phyloP scores from a whole-genome alignment of 2,329 filamentous ascomycete genomes.

The Paraphaeosphaeria sporulosa region DNA sequence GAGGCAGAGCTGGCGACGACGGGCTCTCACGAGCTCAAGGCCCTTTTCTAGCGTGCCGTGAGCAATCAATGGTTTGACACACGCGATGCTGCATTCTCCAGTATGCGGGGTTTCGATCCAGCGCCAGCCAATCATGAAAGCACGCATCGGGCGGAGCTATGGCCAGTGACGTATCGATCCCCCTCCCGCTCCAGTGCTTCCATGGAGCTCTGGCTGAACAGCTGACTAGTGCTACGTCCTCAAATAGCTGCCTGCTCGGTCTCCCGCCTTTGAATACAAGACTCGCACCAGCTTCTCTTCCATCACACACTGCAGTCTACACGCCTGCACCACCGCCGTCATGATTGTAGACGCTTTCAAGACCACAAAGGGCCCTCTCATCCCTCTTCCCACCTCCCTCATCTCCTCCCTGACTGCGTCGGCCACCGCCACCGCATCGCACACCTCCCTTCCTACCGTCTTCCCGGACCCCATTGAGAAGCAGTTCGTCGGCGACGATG shows the following conservation, averaged over 20 bases:
- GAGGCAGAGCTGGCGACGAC: not conserved
- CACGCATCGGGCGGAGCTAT: constrained; percentile 15
- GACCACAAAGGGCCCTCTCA: constrained; percentile 45
- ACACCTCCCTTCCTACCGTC: constrained; percentile 51
- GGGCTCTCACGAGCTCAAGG: not conserved
- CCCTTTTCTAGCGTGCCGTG: not conserved
- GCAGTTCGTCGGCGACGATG: constrained; percentile 52
- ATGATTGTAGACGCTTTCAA: constrained; percentile 56
- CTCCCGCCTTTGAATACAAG: constrained; percentile 16
- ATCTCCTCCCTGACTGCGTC: constrained; percentile 23
- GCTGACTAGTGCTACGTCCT: constrained; percentile 13
- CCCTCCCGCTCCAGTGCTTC: constrained; percentile 5
- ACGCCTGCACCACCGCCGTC: constrained; percentile 30
- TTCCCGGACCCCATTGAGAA: constrained; percentile 51
- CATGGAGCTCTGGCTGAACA: constrained; percentile 12
- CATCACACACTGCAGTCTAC: constrained; percentile 9
- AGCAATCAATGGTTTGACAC: not conserved
- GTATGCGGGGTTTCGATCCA: constrained; percentile 1
- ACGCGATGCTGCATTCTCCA: not conserved
- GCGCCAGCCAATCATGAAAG: constrained; percentile 9
- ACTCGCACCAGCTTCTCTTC: constrained; percentile 13
- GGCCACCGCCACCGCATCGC: constrained; percentile 3
- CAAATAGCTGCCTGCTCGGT: constrained; percentile 15
- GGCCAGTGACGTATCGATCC: constrained; percentile 13
- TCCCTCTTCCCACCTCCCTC: constrained; percentile 30